phyloP scores from a whole-genome alignment of 2,329 filamentous ascomycete species.

The Scedosporium aurantiacum region DNA sequence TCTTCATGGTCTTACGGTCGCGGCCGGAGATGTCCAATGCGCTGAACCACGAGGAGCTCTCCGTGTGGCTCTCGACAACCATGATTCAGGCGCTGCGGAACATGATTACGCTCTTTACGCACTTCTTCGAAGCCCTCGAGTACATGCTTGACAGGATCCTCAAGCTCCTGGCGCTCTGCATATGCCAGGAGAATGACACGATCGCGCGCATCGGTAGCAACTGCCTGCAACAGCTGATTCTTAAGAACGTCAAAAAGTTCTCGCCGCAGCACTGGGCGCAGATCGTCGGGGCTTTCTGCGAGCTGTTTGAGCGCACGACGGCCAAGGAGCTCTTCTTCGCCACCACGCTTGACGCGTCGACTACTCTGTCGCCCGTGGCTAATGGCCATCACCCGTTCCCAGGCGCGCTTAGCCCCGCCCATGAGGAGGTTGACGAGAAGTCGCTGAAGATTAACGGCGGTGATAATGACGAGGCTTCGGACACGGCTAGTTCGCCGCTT shows the following conservation, averaged over 20 bases:
- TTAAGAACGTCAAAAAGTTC: constrained; percentile 95
- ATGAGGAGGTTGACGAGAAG: constrained; percentile 38
- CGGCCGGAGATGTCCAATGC: constrained; percentile 95
- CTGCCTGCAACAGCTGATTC: constrained; percentile 88
- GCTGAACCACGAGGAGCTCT: constrained; percentile 89
- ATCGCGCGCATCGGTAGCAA: constrained; percentile 97
- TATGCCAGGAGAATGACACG: constrained; percentile 98
- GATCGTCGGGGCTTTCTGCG: constrained; percentile 90
- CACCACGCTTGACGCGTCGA: constrained; percentile 43
- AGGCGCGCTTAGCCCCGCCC: constrained; percentile 28
- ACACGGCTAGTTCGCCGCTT: constrained; percentile 10
- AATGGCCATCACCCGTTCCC: constrained; percentile 41
- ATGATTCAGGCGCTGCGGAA: constrained; percentile 98
- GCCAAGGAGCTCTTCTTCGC: constrained; percentile 92
- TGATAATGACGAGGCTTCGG: constrained; percentile 25
- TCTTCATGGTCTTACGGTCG: constrained; percentile 95
- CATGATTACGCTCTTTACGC: constrained; percentile 97
- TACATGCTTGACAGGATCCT: constrained; percentile 98
- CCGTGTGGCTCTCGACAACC: constrained; percentile 96
- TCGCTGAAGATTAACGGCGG: constrained; percentile 50
- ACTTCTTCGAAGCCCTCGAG: constrained; percentile 92
- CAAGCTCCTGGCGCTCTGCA: constrained; percentile 86
- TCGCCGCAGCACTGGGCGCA: constrained; percentile 79
- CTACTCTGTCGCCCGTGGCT: constrained; percentile 37
- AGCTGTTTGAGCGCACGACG: constrained; percentile 88